Evolutionary conservation across 129 eudicot species (phyloP), one percentile per base, ranked within the genome.

Genomic region (Lonicera japonica): DNA sequence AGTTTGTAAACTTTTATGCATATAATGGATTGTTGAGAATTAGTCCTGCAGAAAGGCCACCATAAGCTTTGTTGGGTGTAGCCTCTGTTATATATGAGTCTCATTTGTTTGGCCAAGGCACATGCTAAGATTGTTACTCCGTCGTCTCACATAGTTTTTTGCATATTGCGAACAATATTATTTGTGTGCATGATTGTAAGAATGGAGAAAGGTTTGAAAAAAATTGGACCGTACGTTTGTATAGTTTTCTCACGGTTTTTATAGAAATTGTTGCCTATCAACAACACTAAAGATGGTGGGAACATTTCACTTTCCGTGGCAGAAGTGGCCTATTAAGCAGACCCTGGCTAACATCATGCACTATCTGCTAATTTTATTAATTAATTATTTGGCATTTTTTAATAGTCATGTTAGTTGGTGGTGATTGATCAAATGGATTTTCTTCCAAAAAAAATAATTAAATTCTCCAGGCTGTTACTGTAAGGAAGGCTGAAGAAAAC

Each of bases 41-140:
- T n/a, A n/a, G n/a, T 59, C 39, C 77, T 4, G 63, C 73, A 17
- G 88, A 86, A 66, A 81, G 79, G 74, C 91, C 88, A 21, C 95
- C 88, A 0, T 95, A 89, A 81, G 82, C 76, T 54, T 53, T 69
- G 7, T 45, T 76, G 34, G 20, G 61, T 10, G 58, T 83, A 57
- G 76, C 81, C 52, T 78, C 84, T 34, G 62, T 63, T 41, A 82
- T n/a, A n/a, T n/a, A n/a, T 80, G 90, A 89, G 80, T 76, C 78
- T 80, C 41, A 61, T 89, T 56, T 89, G 97, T 67, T 78, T 89
- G 82, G 97, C 95, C 0, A 95, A 89, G 57, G 97, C 91, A 56
- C 91, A 89, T 91, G 97, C 86, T 19, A 50, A 73, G 3, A 25
- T 58, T 61, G 20, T 22, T 65, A 61, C 60, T 11, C 60, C 54